Evolutionary conservation across 2,329 filamentous ascomycete species (phyloP).

Genomic region (Boeremia exigua): DNA sequence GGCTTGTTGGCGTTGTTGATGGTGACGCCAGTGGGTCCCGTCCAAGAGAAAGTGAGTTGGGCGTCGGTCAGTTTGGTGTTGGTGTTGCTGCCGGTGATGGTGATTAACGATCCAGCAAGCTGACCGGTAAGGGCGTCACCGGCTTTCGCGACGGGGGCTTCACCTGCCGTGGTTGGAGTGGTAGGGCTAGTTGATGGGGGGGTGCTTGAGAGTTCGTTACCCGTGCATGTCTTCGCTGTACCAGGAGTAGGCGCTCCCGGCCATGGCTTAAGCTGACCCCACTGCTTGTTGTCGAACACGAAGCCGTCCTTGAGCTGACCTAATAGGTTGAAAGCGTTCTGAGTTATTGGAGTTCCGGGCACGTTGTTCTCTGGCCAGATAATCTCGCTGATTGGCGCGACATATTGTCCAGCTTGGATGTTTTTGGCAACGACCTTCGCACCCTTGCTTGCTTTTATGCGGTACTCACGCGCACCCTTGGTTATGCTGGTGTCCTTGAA

Average conservation of each 20-base stretch:
- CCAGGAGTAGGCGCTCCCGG: slow-evolving; percentile 24
- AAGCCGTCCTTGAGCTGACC: slow-evolving; percentile 44
- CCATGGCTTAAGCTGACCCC: slow-evolving; percentile 49
- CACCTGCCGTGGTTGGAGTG: neutral
- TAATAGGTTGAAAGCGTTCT: slow-evolving; percentile 28
- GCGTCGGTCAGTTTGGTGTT: neutral
- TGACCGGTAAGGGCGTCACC: neutral
- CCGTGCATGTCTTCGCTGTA: neutral
- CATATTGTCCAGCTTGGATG: slow-evolving; percentile 50
- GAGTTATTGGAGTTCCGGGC: slow-evolving; percentile 37
- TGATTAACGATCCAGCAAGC: neutral
- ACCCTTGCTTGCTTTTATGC: slow-evolving; percentile 41
- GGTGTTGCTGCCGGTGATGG: neutral
- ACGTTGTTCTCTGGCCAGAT: slow-evolving; percentile 52
- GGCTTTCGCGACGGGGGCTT: neutral
- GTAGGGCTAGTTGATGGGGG: neutral
- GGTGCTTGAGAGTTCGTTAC: neutral
- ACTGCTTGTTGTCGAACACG: slow-evolving; percentile 38
- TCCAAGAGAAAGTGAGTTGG: neutral
- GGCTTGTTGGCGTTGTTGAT: neutral
- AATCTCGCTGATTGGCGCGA: slow-evolving; percentile 51
- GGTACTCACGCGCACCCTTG: slow-evolving; percentile 52
- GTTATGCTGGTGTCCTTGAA: slow-evolving; percentile 30
- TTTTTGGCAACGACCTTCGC: slow-evolving; percentile 46
- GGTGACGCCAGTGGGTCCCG: neutral